These are phyloP conservation scores for Tetrapisispora namnaoensis DNA, from an alignment of 805 yeast genomes.

Conservation along the genomic window DNA sequence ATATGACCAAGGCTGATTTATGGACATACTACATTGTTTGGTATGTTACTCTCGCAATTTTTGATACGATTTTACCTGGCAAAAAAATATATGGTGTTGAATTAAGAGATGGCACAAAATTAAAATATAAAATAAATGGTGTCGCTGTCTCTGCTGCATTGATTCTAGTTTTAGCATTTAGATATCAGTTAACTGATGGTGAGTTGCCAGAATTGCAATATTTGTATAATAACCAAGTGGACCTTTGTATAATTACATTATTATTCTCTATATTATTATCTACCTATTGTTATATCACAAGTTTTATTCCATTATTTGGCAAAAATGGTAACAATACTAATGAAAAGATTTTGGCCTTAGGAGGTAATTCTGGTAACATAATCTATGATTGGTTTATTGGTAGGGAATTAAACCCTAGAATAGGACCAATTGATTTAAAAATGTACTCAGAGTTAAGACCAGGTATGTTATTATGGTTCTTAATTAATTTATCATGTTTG, in stretches of 20 bases:
- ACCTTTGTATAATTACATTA: slow-evolving; percentile 53
- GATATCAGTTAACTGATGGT: slow-evolving; percentile 44
- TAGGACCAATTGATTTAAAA: slow-evolving; percentile 76
- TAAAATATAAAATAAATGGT: slow-evolving; percentile 80
- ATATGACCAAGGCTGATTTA: slow-evolving; percentile 35
- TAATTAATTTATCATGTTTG: slow-evolving; percentile 66
- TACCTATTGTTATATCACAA: slow-evolving; percentile 50
- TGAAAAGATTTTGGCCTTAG: slow-evolving; percentile 68
- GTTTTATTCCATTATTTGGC: slow-evolving; percentile 48
- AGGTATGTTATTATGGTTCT: slow-evolving; percentile 78
- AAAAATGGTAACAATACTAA: slow-evolving; percentile 44
- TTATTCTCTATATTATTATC: slow-evolving; percentile 58
- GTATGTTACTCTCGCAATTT: slow-evolving; percentile 54
- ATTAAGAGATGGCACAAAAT: slow-evolving; percentile 64
- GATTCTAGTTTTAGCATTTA: slow-evolving; percentile 35
- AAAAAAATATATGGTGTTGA: slow-evolving; percentile 50
- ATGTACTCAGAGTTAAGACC: slow-evolving; percentile 91
- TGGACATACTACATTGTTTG: slow-evolving; percentile 64
- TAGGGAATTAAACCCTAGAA: slow-evolving; percentile 85
- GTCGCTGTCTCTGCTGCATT: slow-evolving; percentile 39
- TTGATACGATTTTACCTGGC: slow-evolving; percentile 66
- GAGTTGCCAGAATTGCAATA: slow-evolving; percentile 71
- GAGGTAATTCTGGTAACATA: slow-evolving; percentile 72
- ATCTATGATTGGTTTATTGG: slow-evolving; percentile 96
- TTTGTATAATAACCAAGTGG: slow-evolving; percentile 57